Percentiles rank a stretch among this genome's conserved stretches.
These are phyloP conservation scores for Ichthyophthirius multifiliis DNA, from an alignment of 169 alveolate genomes.

Conservation along the genomic window DNA sequence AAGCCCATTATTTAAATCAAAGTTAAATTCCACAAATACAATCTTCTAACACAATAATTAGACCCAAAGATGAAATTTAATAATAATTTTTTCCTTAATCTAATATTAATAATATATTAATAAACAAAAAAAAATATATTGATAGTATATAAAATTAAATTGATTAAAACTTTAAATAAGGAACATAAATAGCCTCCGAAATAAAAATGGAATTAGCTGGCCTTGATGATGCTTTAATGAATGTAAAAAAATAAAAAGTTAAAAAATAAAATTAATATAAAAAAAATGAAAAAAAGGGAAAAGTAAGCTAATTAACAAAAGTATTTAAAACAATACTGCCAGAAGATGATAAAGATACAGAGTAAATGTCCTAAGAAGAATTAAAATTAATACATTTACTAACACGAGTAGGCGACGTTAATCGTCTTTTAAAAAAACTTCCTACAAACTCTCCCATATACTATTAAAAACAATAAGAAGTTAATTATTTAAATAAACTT, in stretches of 20 bases:
- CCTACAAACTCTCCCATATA: constrained; percentile 17
- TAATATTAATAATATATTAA: too few species aligned
- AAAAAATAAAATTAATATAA: neutral
- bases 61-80: neutral
- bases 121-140: neutral
- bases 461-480: neutral
- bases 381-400: constrained; percentile 23
- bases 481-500: neutral
- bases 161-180: constrained; percentile 5
- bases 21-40: neutral
- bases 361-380: constrained; percentile 23
- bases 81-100: neutral
- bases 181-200: constrained; percentile 11
- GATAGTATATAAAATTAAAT: neutral
- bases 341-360: constrained; percentile 24
- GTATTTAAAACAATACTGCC: constrained; percentile 6
- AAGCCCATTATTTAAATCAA: too few species aligned
- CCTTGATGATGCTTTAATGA: constrained; percentile 31
- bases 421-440: constrained; percentile 15
- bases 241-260: neutral
- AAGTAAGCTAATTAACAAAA: neutral
- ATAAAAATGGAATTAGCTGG: constrained; percentile 38
- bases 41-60: neutral
- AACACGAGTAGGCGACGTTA: constrained; percentile 32
- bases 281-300: neutral